Base-by-base conservation (phyloP, 306 rosid species). In the Prunus mira region DNA sequence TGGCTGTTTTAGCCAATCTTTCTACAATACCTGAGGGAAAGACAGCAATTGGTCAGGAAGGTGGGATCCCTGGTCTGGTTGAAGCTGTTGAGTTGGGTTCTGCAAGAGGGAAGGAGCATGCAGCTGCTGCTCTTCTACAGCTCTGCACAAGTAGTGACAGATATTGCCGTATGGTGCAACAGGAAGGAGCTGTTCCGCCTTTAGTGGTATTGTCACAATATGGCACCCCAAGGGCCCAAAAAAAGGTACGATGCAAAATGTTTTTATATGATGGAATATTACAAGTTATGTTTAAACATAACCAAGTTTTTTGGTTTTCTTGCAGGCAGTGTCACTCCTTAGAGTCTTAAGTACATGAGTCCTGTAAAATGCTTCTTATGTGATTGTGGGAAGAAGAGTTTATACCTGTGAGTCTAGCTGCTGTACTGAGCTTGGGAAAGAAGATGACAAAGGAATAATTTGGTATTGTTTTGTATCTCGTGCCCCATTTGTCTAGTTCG, bases 81-180 rank as follows among this genome's bases (percentile, higher is more conserved):
- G 97, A 93, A 81, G 97, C 89, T 69, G 91, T 93, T 1, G 98
- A 93, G 93, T 80, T 93, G 89, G 98, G 97, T 73, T 91, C 97
- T 50, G 88, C 91, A 0, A 84, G 93, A 86, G 98, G 98, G 78
- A 91, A 89, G 86, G 98, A 91, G 82, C 88, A 91, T 70, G 97
- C 98, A n/a, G 97, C 97, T 7, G 93, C 91, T 25, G 97, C 98
- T 76, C 88, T 93, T 55, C 79, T 89, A 22, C 97, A 87, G 78
- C 89, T 93, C 72, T 93, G 98, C 79, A 79, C 73, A 25, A 77
- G 78, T 43, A 88, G 88, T 67, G 47, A 15, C 45, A 79, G 84
- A 76, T 88, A 76, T 77, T 84, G 88, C 80, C 86, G 84, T 65
- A 50, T 22, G 86, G 92, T 91, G 79, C 87, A 91, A 65, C 97